Conservation (phyloP, 768 basidiomycete species). For the Boletus edulis region DNA sequence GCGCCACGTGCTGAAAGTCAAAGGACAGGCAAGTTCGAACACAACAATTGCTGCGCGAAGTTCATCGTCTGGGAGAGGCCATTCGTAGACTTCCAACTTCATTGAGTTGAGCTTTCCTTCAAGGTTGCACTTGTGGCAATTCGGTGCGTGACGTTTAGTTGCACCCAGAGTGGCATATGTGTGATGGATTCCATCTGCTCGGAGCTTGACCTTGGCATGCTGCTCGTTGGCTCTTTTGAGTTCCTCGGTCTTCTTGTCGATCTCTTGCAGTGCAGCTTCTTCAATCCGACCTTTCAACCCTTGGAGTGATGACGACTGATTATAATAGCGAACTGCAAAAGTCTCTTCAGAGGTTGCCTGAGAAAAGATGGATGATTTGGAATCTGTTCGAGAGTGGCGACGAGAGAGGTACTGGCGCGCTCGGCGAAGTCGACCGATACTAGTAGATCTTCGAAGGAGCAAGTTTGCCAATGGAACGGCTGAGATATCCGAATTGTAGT, state of each 20-base stretch:
- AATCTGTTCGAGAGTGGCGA: constrained; percentile 18
- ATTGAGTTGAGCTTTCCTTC: constrained; percentile 13
- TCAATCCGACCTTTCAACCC: constrained; percentile 27
- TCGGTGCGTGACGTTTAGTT: not conserved
- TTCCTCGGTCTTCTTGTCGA: constrained; percentile 25
- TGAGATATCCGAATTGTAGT: constrained; percentile 46
- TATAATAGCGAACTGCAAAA: constrained; percentile 37
- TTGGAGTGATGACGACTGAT: constrained; percentile 14
- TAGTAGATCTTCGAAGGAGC: constrained; percentile 34
- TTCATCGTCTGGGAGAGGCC: constrained; percentile 39
- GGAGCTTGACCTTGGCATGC: not conserved
- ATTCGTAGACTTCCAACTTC: constrained; percentile 39
- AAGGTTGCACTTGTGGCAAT: constrained; percentile 26
- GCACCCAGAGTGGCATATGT: not conserved
- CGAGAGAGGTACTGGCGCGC: constrained; percentile 28
- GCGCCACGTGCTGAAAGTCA: constrained; percentile 39
- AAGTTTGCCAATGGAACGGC: constrained; percentile 35
- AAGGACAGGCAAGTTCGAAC: constrained; percentile 42
- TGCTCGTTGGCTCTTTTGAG: constrained; percentile 17
- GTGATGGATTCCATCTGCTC: not conserved
- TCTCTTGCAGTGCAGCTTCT: constrained; percentile 22
- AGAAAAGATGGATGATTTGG: constrained; percentile 34
- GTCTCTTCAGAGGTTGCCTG: constrained; percentile 8
- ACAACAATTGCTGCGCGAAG: constrained; percentile 27
- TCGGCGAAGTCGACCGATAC: constrained; percentile 28